Evolutionary conservation across 345 rosid genomes (phyloP), one percentile per base, ranked within the genome.

Genomic region (Viola odorata): DNA sequence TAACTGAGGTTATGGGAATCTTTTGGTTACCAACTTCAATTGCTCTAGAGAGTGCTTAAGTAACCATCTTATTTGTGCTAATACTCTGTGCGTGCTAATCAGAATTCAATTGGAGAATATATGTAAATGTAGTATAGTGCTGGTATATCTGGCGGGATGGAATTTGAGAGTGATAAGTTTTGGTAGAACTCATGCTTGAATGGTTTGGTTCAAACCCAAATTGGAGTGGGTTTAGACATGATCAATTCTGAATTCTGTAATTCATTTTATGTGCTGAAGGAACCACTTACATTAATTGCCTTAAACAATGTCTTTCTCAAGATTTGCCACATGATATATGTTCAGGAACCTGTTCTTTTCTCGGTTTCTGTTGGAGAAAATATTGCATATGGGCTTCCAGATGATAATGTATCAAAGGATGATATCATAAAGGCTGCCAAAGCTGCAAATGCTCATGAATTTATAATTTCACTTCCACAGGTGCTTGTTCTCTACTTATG

Each of bases 371-470:
- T 92, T 63, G 98, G 94, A 54, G 98, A 89, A 76, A 92, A 92
- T 68, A 89, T 92, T 66, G 98, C 96, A 38, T 92, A 92, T 74
- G 98, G 98, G 65, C 96, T 87, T 70, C 98, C 98, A 5, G 94
- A 92, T 75, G 89, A 81, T 57, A 59, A 81, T 32, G 96, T 92
- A 55, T 92, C 96, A 58, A 87, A 89, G 77, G 88, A 89, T 49
- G 88, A 87, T 62, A 85, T 92, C 65, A 83, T 92, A 67, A 87
- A 83, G 78, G 96, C 98, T 48, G 96, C 96, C 64, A 89, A 89
- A 77, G 96, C 96, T 44, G 94, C 96, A 71, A 92, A 92, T 76
- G 98, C 98, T 76, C 96, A 89, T 62, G 96, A 92, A 42, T 89
- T 92, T 66, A 87, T 92, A 71, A 81, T 89, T 68, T 84, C 96